Conservation (phyloP, 495 filamentous ascomycete species). For the Lindgomyces ingoldianus region DNA sequence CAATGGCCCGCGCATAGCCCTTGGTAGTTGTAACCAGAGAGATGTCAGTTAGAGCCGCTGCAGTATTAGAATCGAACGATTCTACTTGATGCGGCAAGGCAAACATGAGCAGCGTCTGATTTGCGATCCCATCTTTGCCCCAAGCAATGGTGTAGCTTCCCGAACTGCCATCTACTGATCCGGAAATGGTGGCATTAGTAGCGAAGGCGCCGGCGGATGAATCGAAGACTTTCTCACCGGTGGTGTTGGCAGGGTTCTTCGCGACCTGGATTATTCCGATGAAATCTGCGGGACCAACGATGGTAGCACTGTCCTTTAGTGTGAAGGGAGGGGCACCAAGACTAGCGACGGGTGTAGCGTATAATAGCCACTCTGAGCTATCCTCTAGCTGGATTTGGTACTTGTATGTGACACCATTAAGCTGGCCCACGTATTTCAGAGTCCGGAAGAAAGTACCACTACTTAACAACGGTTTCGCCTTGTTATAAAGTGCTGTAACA, state of each 20-base stretch:
- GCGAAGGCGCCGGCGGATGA: slow-evolving; percentile 74
- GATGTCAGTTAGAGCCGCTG: slow-evolving; percentile 56
- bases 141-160: slow-evolving; percentile 76
- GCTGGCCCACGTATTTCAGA: slow-evolving; percentile 59
- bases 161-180: slow-evolving; percentile 55
- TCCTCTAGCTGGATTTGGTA: slow-evolving; percentile 74
- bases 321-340: slow-evolving; percentile 52
- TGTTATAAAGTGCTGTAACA: slow-evolving; percentile 75
- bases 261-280: slow-evolving; percentile 78
- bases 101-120: slow-evolving; percentile 73
- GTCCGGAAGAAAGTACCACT: slow-evolving; percentile 72
- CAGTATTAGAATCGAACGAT: slow-evolving; percentile 73
- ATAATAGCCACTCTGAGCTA: slow-evolving; percentile 75
- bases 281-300: slow-evolving; percentile 57
- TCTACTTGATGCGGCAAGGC: slow-evolving; percentile 83
- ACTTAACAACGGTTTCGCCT: slow-evolving; percentile 68
- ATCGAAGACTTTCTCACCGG: slow-evolving; percentile 70
- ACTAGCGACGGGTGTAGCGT: slow-evolving; percentile 61
- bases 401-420: slow-evolving; percentile 69
- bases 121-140: slow-evolving; percentile 62
- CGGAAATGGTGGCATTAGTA: slow-evolving; percentile 61
- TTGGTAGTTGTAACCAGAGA: slow-evolving; percentile 83
- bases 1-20: slow-evolving; percentile 71
- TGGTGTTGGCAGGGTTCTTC: slow-evolving; percentile 63
- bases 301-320: slow-evolving; percentile 49